These are phyloP conservation scores for Aspergillus sp. DNA, from an alignment of 2,329 filamentous ascomycete species.

Conservation along the genomic window DNA sequence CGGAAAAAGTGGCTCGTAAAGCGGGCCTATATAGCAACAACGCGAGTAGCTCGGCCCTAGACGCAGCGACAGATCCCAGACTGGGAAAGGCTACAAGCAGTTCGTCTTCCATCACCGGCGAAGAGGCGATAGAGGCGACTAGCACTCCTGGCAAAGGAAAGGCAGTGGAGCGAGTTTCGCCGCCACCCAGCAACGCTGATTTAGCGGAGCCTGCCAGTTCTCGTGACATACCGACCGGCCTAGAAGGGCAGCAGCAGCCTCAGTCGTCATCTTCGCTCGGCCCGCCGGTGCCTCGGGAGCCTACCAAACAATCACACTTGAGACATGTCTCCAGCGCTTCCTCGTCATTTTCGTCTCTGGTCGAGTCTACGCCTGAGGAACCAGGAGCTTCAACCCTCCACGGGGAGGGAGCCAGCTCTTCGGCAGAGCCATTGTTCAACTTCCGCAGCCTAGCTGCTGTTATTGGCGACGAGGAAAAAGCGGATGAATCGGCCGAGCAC, in stretches of 20 bases:
- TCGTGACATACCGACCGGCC: conserved; percentile 11
- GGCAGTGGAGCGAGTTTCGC: conserved; percentile 58
- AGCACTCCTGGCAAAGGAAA: conserved; percentile 63
- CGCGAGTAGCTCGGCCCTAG: conserved; percentile 64
- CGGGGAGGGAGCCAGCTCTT: conserved; percentile 50
- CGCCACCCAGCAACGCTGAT: conserved; percentile 15
- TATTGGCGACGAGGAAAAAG: conserved; percentile 66
- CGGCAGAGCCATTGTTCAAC: conserved; percentile 81
- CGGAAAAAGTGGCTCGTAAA: conserved; percentile 67
- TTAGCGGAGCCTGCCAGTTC: conserved; percentile 36
- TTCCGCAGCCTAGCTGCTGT: conserved; percentile 85
- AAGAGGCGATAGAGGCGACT: conserved; percentile 28
- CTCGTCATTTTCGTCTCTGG: conserved; percentile 73
- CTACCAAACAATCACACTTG: conserved; percentile 67
- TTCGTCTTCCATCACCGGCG: conserved; percentile 36
- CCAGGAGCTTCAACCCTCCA: conserved; percentile 35
- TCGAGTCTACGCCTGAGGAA: conserved; percentile 57
- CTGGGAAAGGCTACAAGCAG: conserved; percentile 38
- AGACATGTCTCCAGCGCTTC: conserved; percentile 86
- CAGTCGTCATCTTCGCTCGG: conserved; percentile 36
- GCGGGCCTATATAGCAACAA: conserved; percentile 52
- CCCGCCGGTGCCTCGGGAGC: conserved; percentile 46
- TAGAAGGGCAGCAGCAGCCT: conserved; percentile 20
- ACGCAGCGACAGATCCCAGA: conserved; percentile 36
- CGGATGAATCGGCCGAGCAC: conserved; percentile 36